A percentile compares a stretch with the other conserved stretches of the same genome.
Conservation (phyloP, 2,329 filamentous ascomycete genomes). For the Fusarium sp. region DNA sequence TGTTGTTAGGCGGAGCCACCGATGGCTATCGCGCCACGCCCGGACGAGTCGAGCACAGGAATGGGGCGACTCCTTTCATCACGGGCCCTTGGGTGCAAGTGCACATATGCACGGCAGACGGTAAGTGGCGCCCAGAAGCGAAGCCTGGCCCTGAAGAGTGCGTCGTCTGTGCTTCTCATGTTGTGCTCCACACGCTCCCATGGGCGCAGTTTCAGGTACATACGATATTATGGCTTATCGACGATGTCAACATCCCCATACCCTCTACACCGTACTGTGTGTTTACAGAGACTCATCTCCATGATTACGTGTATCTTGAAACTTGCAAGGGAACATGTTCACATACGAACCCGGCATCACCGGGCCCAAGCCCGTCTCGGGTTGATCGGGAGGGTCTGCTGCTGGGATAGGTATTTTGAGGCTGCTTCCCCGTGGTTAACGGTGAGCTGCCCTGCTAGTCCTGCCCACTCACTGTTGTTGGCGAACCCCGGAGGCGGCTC, state of each 20-base stretch:
- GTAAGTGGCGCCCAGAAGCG: conserved; percentile 28
- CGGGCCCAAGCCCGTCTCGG: not conserved
- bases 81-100: conserved; percentile 23
- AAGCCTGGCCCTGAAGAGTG: conserved; percentile 26
- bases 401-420: not conserved
- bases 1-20: conserved; percentile 21
- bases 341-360: conserved; percentile 4
- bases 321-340: conserved; percentile 4
- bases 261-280: conserved; percentile 12
- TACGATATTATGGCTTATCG: not conserved
- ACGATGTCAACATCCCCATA: conserved; percentile 26
- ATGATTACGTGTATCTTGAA: not conserved
- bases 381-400: not conserved
- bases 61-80: conserved; percentile 31
- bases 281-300: conserved; percentile 4
- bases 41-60: conserved; percentile 4
- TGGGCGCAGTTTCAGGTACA: conserved; percentile 36
- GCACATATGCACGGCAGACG: conserved; percentile 21
- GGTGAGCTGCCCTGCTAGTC: not conserved
- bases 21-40: conserved; percentile 22
- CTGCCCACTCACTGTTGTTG: not conserved
- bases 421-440: not conserved
- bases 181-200: conserved; percentile 25
- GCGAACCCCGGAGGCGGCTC: not conserved
- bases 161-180: conserved; percentile 35